A percentile compares a stretch with the other conserved stretches of the same genome.
Evolutionary conservation across 1,284 basidiomycete genomes (phyloP).

Genomic region (Tylopilus sp.): DNA sequence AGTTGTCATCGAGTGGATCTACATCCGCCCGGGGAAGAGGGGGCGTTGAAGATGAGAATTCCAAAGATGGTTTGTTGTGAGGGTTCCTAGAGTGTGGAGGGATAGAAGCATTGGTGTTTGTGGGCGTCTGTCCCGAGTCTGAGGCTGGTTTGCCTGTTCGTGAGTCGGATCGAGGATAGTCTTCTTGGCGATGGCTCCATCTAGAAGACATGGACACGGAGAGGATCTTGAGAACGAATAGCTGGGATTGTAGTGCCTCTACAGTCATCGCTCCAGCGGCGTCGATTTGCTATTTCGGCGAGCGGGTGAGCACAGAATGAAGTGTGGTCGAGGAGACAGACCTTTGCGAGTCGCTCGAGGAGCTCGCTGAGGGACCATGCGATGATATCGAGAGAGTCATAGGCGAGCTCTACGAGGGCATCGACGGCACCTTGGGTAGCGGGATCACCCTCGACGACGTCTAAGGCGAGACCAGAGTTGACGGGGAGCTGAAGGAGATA

Average conservation of each 20-base stretch:
- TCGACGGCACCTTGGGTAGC: slow-evolving; percentile 72
- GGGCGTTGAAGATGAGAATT: slow-evolving; percentile 37
- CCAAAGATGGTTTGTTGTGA: slow-evolving; percentile 39
- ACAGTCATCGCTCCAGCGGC: slow-evolving; percentile 51
- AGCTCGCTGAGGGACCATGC: slow-evolving; percentile 73
- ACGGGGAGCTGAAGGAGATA: slow-evolving; percentile 71
- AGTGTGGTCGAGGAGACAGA: slow-evolving; percentile 34
- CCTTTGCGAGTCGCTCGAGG: slow-evolving; percentile 75
- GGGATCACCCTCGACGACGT: slow-evolving; percentile 70
- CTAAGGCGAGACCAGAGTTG: slow-evolving; percentile 72
- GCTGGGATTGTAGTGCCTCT: slow-evolving; percentile 83
- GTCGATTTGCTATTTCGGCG: slow-evolving; percentile 47
- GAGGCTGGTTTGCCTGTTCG: slow-evolving; percentile 38
- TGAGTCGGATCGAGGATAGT: slow-evolving; percentile 40
- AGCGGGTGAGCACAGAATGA: slow-evolving; percentile 10
- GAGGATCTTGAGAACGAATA: slow-evolving; percentile 85
- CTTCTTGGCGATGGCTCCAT: slow-evolving; percentile 50
- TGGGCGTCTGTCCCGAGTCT: slow-evolving; percentile 17
- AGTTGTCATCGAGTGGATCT: slow-evolving; percentile 76
- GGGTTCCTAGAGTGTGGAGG: slow-evolving; percentile 31
- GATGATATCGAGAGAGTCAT: slow-evolving; percentile 74
- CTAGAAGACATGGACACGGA: slow-evolving; percentile 75
- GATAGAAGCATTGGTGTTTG: slow-evolving; percentile 14
- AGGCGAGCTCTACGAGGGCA: slow-evolving; percentile 73
- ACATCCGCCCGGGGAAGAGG: slow-evolving; percentile 59